Evolutionary conservation across 2,329 filamentous ascomycete species (phyloP).

Genomic region (Curvularia spicifera): DNA sequence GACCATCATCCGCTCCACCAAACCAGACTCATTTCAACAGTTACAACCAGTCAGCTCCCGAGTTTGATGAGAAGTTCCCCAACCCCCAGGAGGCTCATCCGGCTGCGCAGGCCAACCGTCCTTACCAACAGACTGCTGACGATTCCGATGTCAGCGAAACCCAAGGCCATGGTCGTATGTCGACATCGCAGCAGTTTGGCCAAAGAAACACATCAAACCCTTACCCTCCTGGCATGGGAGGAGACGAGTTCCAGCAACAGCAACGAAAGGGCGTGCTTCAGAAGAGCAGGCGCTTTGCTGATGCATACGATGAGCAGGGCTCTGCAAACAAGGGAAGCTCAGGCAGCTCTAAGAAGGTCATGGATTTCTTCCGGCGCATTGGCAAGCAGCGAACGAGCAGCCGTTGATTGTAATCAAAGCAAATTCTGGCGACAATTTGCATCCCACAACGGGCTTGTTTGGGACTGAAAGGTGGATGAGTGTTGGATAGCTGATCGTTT

Average conservation of each 20-base stretch:
- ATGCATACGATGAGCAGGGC: constrained; percentile 75
- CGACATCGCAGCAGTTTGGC: constrained; percentile 29
- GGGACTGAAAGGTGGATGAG: not conserved
- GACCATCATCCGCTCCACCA: constrained; percentile 46
- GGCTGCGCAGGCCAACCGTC: constrained; percentile 26
- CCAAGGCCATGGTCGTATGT: constrained; percentile 17
- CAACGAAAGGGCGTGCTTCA: constrained; percentile 66
- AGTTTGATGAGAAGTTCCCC: constrained; percentile 48
- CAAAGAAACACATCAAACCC: constrained; percentile 28
- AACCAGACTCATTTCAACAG: constrained; percentile 48
- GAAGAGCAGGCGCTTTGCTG: constrained; percentile 85
- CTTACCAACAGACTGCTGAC: constrained; percentile 40
- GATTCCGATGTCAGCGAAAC: constrained; percentile 47
- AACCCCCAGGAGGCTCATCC: constrained; percentile 44
- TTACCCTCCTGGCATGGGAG: constrained; percentile 52
- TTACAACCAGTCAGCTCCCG: constrained; percentile 25
- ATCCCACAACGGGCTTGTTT: not conserved
- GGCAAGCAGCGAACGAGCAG: constrained; percentile 68
- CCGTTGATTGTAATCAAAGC: constrained; percentile 8
- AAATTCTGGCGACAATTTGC: not conserved
- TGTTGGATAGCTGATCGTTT: not conserved
- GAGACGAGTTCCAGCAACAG: constrained; percentile 31
- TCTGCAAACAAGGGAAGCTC: constrained; percentile 40
- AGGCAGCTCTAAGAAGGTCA: constrained; percentile 88
- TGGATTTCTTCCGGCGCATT: constrained; percentile 96